Conservation (phyloP, 768 basidiomycete species). For the Kwoniella europaea region DNA sequence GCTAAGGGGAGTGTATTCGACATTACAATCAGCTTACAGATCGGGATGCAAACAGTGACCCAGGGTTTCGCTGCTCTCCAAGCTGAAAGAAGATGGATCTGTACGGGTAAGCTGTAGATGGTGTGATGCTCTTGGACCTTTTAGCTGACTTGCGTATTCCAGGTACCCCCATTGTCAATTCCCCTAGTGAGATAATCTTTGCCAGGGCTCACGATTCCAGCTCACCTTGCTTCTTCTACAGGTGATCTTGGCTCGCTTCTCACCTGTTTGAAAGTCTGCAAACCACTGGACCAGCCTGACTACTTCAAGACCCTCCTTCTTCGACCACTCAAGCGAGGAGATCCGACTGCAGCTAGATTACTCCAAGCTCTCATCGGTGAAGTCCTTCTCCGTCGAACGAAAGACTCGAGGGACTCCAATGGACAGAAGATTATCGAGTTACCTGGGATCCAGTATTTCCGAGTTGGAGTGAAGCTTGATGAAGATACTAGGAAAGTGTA, state of each 20-base stretch:
- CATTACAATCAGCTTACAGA: background rate
- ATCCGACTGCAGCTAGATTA: conserved; percentile 71
- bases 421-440: conserved; percentile 76
- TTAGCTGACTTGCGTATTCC: background rate
- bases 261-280: conserved; percentile 82
- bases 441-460: conserved; percentile 77
- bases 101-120: conserved; percentile 53
- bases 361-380: conserved; percentile 59
- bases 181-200: conserved; percentile 5
- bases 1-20: conserved; percentile 49
- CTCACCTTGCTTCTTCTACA: background rate
- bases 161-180: conserved; percentile 85
- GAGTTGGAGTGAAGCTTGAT: conserved; percentile 41
- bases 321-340: conserved; percentile 74
- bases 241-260: conserved; percentile 86
- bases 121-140: conserved; percentile 62
- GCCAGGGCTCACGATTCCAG: too few relatives aligned
- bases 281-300: conserved; percentile 77
- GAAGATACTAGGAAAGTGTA: conserved; percentile 43
- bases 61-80: conserved; percentile 35
- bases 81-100: conserved; percentile 55
- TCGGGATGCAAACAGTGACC: conserved; percentile 28
- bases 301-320: conserved; percentile 79
- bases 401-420: conserved; percentile 78
- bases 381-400: conserved; percentile 41